Conservation (phyloP, 495 filamentous ascomycete genomes). For the Apiosordaria backusii region DNA sequence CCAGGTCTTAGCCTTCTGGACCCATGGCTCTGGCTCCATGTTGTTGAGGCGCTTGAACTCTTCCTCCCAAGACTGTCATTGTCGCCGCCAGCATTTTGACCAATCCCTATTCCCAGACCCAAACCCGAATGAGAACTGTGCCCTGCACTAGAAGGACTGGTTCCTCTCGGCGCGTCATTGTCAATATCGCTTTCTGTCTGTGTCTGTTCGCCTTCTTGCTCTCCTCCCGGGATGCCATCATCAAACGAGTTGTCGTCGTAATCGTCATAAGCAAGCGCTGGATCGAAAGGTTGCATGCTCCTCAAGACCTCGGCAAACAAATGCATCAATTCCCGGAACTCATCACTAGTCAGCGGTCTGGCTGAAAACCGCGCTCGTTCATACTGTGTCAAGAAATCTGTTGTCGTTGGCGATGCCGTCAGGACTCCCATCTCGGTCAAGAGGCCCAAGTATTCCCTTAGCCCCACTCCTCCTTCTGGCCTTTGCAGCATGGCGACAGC, state of each 20-base stretch:
- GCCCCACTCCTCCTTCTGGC: conserved; percentile 63
- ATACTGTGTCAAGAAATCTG: conserved; percentile 69
- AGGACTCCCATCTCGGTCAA: conserved; percentile 67
- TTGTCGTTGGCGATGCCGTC: conserved; percentile 50
- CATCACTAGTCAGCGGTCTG: conserved; percentile 49
- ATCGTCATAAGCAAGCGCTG: conserved; percentile 36
- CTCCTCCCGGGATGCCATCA: not conserved
- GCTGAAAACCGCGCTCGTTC: conserved; percentile 80
- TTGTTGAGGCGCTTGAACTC: not conserved
- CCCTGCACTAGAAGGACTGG: conserved; percentile 32
- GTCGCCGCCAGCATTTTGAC: not conserved
- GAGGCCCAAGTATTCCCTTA: conserved; percentile 74
- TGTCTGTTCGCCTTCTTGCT: conserved; percentile 7
- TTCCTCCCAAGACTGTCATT: not conserved
- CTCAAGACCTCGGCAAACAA: conserved; percentile 79
- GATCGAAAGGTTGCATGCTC: conserved; percentile 64
- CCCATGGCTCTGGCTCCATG: not conserved
- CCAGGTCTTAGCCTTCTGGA: conserved; percentile 14
- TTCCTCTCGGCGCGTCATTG: conserved; percentile 37
- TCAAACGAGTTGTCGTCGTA: conserved; percentile 39
- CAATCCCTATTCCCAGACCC: not conserved
- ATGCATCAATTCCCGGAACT: conserved; percentile 81
- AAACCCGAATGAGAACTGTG: not conserved
- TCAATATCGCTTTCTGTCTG: conserved; percentile 48
- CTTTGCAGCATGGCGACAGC: conserved; percentile 70